Evolutionary conservation across 108 stramenopile species (phyloP).

Genomic region (Skeletonema costatum): DNA sequence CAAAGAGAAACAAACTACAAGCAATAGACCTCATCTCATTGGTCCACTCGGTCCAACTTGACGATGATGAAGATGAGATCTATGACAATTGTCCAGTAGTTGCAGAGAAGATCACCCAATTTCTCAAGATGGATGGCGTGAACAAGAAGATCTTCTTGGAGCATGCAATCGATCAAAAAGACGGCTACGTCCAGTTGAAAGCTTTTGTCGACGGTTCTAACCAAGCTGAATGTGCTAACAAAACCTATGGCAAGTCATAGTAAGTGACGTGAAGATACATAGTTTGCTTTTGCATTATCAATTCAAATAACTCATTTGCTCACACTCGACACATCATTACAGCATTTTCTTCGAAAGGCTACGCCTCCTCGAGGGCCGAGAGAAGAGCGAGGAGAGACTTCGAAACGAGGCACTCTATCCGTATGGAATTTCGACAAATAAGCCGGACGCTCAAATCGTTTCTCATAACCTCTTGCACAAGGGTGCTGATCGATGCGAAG

Average conservation of each 20-base stretch:
- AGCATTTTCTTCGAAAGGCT: slow-evolving; percentile 49
- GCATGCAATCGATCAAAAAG: slow-evolving; percentile 18
- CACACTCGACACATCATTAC: background rate
- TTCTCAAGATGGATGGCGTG: slow-evolving; percentile 30
- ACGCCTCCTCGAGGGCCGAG: slow-evolving; percentile 31
- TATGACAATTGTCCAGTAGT: slow-evolving; percentile 43
- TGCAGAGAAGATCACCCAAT: slow-evolving; percentile 37
- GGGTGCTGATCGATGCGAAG: background rate
- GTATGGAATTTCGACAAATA: slow-evolving; percentile 5
- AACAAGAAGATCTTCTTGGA: slow-evolving; percentile 17
- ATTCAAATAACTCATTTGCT: background rate
- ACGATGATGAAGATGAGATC: background rate
- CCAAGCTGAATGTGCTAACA: slow-evolving; percentile 41
- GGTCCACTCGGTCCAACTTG: background rate
- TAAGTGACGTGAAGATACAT: background rate
- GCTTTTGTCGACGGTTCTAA: slow-evolving; percentile 26
- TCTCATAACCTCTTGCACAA: background rate
- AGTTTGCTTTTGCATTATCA: background rate
- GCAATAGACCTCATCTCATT: background rate
- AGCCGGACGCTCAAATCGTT: background rate
- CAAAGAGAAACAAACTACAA: background rate
- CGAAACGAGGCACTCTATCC: slow-evolving; percentile 33
- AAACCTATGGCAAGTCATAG: slow-evolving; percentile 24
- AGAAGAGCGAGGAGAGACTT: slow-evolving; percentile 30
- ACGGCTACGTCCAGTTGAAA: slow-evolving; percentile 6